phyloP scores from a whole-genome alignment of 106 monocot species.

The Posidonia australis region DNA sequence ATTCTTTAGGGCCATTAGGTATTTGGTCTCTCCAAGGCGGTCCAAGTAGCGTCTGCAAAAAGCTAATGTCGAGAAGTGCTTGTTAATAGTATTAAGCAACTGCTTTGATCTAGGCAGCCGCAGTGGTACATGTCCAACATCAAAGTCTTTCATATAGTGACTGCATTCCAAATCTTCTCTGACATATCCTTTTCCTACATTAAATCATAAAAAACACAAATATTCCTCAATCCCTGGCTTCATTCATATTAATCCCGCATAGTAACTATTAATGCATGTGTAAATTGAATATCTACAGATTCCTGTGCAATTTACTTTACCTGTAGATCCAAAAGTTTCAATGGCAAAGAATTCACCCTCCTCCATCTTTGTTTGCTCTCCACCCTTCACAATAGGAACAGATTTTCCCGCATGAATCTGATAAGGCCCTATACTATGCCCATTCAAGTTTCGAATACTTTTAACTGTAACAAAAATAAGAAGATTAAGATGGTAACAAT shows the following conservation, averaged over 20 bases:
- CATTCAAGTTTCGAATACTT: constrained; percentile 94
- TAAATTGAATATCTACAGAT: not conserved
- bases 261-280: not conserved
- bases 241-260: not conserved
- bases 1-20: constrained; percentile 86
- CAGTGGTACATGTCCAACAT: constrained; percentile 80
- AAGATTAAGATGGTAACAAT: not conserved
- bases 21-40: constrained; percentile 84
- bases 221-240: not conserved
- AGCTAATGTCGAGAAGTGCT: constrained; percentile 80
- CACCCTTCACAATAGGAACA: constrained; percentile 96
- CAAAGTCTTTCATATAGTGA: constrained; percentile 98
- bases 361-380: constrained; percentile 98
- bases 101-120: constrained; percentile 83
- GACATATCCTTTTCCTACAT: constrained; percentile 82
- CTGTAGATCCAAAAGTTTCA: constrained; percentile 96
- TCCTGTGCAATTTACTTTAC: constrained; percentile 17
- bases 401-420: constrained; percentile 99
- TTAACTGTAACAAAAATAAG: constrained; percentile 41
- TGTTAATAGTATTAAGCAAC: constrained; percentile 78
- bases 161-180: constrained; percentile 95
- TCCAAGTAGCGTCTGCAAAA: constrained; percentile 93
- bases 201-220: not conserved
- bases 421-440: constrained; percentile 96
- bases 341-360: constrained; percentile 99